A percentile compares a stretch with the other conserved stretches of the same genome.
Evolutionary conservation across 2,329 filamentous ascomycete species (phyloP).

Genomic region (Boeremia exigua): DNA sequence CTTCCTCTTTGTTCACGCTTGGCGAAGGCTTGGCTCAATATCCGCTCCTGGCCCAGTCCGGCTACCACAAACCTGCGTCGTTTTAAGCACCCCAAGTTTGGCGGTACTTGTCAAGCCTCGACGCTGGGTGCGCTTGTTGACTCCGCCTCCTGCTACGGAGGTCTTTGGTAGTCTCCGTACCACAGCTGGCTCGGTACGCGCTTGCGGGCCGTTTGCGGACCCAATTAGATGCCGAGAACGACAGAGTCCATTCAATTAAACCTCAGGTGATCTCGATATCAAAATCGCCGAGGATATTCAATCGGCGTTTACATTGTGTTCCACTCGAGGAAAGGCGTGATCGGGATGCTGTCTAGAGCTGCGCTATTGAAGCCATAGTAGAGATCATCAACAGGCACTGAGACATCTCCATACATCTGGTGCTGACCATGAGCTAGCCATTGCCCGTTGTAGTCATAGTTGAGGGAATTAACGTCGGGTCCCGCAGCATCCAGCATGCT

Average conservation of each 20-base stretch:
- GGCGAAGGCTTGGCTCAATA: background rate
- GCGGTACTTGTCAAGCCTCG: background rate
- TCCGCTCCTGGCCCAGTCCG: background rate
- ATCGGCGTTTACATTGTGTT: constrained; percentile 15
- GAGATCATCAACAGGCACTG: constrained; percentile 31
- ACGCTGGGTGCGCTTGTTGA: background rate
- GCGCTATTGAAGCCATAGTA: constrained; percentile 37
- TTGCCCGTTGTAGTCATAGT: constrained; percentile 19
- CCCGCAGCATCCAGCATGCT: constrained; percentile 1
- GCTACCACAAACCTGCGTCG: background rate
- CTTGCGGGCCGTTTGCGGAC: background rate
- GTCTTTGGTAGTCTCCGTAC: background rate
- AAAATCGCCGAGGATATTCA: background rate
- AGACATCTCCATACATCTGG: constrained; percentile 19
- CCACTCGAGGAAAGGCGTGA: constrained; percentile 23
- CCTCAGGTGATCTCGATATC: background rate
- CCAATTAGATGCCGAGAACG: background rate
- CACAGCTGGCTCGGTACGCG: background rate
- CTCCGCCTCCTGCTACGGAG: too few relatives aligned
- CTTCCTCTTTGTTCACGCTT: background rate
- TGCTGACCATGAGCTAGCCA: constrained; percentile 22
- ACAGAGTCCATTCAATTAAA: background rate
- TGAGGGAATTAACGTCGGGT: background rate
- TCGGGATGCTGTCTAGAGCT: constrained; percentile 31
- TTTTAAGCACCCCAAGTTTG: background rate